A percentile compares a stretch with the other conserved stretches of the same genome.
These are phyloP conservation scores for Trichoderma sp. DNA, from an alignment of 2,329 filamentous ascomycete species.

Conservation along the genomic window DNA sequence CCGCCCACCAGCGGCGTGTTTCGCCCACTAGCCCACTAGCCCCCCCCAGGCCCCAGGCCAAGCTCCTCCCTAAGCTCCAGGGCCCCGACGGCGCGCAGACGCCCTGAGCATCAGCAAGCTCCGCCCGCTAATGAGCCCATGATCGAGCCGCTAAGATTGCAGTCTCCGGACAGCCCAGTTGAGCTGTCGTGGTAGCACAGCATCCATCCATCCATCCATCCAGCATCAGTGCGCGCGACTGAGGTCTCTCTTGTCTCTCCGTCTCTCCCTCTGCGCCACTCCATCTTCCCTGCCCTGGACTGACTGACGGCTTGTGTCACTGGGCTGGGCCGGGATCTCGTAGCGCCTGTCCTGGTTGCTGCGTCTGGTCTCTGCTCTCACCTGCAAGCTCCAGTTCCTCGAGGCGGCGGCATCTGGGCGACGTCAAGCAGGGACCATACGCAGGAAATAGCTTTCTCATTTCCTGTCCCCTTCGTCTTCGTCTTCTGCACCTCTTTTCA, in stretches of 20 bases:
- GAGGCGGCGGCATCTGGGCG: conserved; percentile 1
- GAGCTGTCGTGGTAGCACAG: not conserved
- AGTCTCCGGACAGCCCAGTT: conserved; percentile 3
- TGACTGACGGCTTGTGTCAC: conserved; percentile 1
- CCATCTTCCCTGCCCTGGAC: no score
- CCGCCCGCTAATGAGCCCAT: conserved; percentile 24
- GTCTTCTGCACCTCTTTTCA: conserved; percentile 23
- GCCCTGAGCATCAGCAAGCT: conserved; percentile 17
- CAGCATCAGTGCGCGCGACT: conserved; percentile 8
- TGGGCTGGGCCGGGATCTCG: not conserved
- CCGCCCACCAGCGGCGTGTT: conserved; percentile 24
- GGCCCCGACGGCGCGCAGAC: not conserved
- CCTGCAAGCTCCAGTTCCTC: not conserved
- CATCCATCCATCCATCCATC: not conserved
- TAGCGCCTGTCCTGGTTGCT: not conserved
- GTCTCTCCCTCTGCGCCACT: not conserved
- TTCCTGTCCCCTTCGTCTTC: conserved; percentile 27
- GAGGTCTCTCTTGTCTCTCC: not conserved
- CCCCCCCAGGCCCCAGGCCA: not conserved
- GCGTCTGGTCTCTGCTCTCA: not conserved
- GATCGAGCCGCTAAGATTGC: conserved; percentile 24
- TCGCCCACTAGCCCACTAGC: conserved; percentile 8
- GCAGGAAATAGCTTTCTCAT: conserved; percentile 27
- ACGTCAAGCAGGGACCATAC: conserved; percentile 23
- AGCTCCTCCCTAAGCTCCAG: conserved; percentile 17